These are phyloP conservation scores for Iberis amara DNA, from an alignment of 441 rosid genomes.

Conservation along the genomic window DNA sequence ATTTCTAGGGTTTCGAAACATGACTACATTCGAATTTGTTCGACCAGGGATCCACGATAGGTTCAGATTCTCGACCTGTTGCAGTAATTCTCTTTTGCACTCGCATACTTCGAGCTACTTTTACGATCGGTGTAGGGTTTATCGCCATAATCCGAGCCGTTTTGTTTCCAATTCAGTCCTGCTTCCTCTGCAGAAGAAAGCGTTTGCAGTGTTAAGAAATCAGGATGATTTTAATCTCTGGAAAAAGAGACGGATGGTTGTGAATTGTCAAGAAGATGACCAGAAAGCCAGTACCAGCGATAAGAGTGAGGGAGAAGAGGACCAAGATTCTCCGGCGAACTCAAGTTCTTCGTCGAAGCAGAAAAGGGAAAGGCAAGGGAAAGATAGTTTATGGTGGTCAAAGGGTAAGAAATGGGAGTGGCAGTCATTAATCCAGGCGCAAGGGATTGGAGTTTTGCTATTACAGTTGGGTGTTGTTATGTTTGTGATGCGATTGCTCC, in stretches of 20 bases:
- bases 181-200: conserved; percentile 24
- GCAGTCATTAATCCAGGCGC: conserved; percentile 75
- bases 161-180: conserved; percentile 29
- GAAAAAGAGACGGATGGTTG: conserved; percentile 35
- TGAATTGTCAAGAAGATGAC: conserved; percentile 63
- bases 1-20: conserved; percentile 37
- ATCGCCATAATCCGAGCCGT: conserved; percentile 33
- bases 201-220: conserved; percentile 12
- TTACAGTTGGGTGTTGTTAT: conserved; percentile 73
- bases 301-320: conserved; percentile 44
- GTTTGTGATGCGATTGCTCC: conserved; percentile 75
- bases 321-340: conserved; percentile 33
- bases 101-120: conserved; percentile 36
- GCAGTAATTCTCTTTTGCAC: conserved; percentile 31
- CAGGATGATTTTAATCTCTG: conserved; percentile 29
- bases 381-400: conserved; percentile 63
- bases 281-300: conserved; percentile 46
- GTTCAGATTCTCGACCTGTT: conserved; percentile 26
- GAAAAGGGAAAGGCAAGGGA: conserved; percentile 51
- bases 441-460: conserved; percentile 66
- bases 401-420: conserved; percentile 64
- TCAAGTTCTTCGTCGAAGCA: conserved; percentile 30
- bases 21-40: conserved; percentile 46
- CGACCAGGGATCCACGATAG: conserved; percentile 38
- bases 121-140: conserved; percentile 39